Evolutionary conservation across 148 eudicot genomes (phyloP), one percentile per base, ranked within the genome.

Genomic region (Chenopodium quinoa): DNA sequence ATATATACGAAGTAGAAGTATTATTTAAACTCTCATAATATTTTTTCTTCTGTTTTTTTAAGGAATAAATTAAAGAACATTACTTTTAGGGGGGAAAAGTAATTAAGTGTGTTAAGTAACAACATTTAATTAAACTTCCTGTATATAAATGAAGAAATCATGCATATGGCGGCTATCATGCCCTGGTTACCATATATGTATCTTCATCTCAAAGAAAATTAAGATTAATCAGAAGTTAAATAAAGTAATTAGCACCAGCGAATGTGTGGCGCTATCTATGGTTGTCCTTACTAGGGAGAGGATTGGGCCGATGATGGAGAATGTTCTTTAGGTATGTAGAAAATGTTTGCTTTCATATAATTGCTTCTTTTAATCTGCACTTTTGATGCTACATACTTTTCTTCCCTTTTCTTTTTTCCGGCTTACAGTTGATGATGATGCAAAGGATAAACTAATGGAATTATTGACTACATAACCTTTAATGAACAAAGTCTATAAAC

Each of bases 271-370:
- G 40, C 0, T 44, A 19, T 17, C 17, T 50, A 22, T 71, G 31
- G 62, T 56, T 47, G 71, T 16, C 1, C 40, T 1, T 7, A 16
- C 9, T 5, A n/a, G 44, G 77, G 10, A 34, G 84, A 32, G 72
- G 29, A 29, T 32, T 80, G 67, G 77, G 56, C 44, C 44, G 44
- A 1, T 34, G 29, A 37, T 64, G 54, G 29, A 63, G 78, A 73
- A 80, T 80, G 82, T 80, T 80, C 82, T 56, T 79, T 73, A 47
- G 64, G 27, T 27, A 63, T 73, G 71, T 73, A 46, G 72, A 73
- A 63, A 48, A 73, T 37, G 47, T 44, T 11, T 20, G 10, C 27
- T 32, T 62, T 27, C 14, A 27, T 12, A 71, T 71, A 23, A 48
- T 79, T 52, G 47, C 37, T 29, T 29, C 56, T 56, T 71, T 79